Evolutionary conservation across 1,284 basidiomycete genomes (phyloP).

Genomic region (Boletus albobrunnescens): DNA sequence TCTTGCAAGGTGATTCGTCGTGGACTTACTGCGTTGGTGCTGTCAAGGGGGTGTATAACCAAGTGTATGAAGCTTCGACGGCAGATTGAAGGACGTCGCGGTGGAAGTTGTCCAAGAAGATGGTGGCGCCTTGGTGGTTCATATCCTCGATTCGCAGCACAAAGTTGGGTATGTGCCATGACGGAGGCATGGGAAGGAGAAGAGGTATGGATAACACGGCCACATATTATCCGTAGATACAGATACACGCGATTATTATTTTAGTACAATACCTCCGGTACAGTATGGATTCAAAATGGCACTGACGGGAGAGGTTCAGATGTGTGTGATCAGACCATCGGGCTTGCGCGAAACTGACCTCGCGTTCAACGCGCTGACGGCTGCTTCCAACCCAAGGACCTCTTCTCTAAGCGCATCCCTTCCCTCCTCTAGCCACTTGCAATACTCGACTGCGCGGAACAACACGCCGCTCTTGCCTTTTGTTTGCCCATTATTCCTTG

Average conservation of each 20-base stretch:
- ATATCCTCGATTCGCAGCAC: slow-evolving; percentile 56
- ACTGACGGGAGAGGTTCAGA: not conserved
- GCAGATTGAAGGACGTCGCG: slow-evolving; percentile 47
- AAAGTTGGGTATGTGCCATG: slow-evolving; percentile 56
- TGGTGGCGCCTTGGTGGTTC: slow-evolving; percentile 49
- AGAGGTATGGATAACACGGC: not conserved
- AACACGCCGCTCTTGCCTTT: slow-evolving; percentile 81
- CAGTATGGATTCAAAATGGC: not conserved
- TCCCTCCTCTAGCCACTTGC: slow-evolving; percentile 71
- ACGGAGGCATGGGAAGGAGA: slow-evolving; percentile 28
- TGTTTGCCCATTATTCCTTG: slow-evolving; percentile 56
- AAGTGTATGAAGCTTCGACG: slow-evolving; percentile 50
- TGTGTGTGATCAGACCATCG: not conserved
- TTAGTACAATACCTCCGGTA: slow-evolving; percentile 2
- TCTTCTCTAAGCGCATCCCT: slow-evolving; percentile 60
- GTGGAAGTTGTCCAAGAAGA: slow-evolving; percentile 55
- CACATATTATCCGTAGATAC: too few relatives aligned
- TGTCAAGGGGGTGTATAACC: slow-evolving; percentile 56
- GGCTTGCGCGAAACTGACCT: slow-evolving; percentile 15
- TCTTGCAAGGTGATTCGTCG: too few relatives aligned
- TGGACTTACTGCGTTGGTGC: slow-evolving; percentile 54
- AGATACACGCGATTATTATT: too few relatives aligned
- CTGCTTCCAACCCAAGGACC: slow-evolving; percentile 57
- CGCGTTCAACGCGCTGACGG: slow-evolving; percentile 27
- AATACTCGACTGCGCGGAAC: slow-evolving; percentile 76